A percentile compares a stretch with the other conserved stretches of the same genome.
Conservation (phyloP, 2,329 filamentous ascomycete species). For the Pestalotiopsis sp. region DNA sequence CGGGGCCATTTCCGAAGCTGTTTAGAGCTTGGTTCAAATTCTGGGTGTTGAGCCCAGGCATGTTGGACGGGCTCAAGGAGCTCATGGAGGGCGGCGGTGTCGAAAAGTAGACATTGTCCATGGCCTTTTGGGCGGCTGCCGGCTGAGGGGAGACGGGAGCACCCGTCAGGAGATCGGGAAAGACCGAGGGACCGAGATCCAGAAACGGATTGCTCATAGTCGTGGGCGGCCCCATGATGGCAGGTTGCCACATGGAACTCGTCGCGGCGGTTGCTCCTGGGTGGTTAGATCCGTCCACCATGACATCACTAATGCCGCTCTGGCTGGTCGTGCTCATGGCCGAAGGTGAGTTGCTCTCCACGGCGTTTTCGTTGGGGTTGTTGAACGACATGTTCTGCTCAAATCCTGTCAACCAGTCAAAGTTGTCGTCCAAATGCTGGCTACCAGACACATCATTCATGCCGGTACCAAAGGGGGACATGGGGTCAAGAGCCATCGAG, state of each 20-base stretch:
- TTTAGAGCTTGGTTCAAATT: slow-evolving; percentile 68
- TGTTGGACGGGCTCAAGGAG: slow-evolving; percentile 71
- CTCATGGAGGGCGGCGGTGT: slow-evolving; percentile 75
- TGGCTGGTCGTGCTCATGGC: slow-evolving; percentile 95
- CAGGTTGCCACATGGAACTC: slow-evolving; percentile 69
- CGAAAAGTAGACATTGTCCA: slow-evolving; percentile 77
- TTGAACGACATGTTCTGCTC: slow-evolving; percentile 76
- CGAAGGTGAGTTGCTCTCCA: slow-evolving; percentile 93
- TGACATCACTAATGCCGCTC: slow-evolving; percentile 86
- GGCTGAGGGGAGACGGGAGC: slow-evolving; percentile 79
- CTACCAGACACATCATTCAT: slow-evolving; percentile 61
- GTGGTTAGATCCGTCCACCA: slow-evolving; percentile 80
- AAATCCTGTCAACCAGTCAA: slow-evolving; percentile 82
- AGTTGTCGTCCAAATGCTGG: slow-evolving; percentile 72
- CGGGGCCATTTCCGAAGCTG: slow-evolving; percentile 63
- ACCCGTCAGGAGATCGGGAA: slow-evolving; percentile 75
- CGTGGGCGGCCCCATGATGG: slow-evolving; percentile 66
- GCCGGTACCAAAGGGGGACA: slow-evolving; percentile 60
- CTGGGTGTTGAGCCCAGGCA: slow-evolving; percentile 65
- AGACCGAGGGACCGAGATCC: slow-evolving; percentile 73
- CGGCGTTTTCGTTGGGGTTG: slow-evolving; percentile 73
- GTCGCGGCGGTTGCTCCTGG: slow-evolving; percentile 54
- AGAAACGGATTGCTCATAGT: slow-evolving; percentile 73
- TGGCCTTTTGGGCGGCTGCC: slow-evolving; percentile 66
- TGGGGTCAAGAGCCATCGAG: slow-evolving; percentile 63